Base-by-base conservation (phyloP, 257 asterid species). In the Gardenia jasminoides region DNA sequence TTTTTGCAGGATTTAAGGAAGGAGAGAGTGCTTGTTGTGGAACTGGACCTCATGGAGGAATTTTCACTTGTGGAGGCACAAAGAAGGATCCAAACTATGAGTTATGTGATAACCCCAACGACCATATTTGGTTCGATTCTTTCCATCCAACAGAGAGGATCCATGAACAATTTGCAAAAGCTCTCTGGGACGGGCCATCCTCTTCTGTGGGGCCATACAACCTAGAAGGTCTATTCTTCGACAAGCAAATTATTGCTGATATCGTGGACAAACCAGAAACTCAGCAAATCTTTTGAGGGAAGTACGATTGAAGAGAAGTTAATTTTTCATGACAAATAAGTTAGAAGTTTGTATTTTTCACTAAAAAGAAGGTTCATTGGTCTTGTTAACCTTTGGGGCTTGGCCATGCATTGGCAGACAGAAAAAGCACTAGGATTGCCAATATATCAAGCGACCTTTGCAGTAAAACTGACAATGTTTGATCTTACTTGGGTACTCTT, bases 351-450 rank as follows among this genome's bases (percentile, higher is more conserved):
- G 52, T 17, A 8, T 11, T 0, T 0, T 43, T 31, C 50, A 73
- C 62, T 80, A 7, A 24, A 36, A 70, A n/a, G n/a, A n/a, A n/a
- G n/a, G n/a, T 85, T 96, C 99, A 83, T 96, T 96, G 82, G 97
- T 93, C 87, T 96, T 96, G 83, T 84, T 71, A 71, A 79, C 87
- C 68, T 85, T 86, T 91, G 98, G 72, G 99, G 99, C 86, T 93
- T 93, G 87, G 93, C 97, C 72, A 91, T 96, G 92, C 97, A 96
- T 76, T 93, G 92, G 85, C 92, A 91, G 76, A 96, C 89, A 46
- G 97, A 93, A n/a, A n/a, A n/a, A n/a, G n/a, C n/a, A n/a, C n/a
- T n/a, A 6, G 22, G 44, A 72, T 72, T 22, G 5, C 19, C 47
- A 67, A 36, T 11, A 33, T 66, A 28, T 58, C 54, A 54, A 69